Base-by-base conservation (phyloP, 1,284 basidiomycete genomes). In the Ustilago cynodontis region DNA sequence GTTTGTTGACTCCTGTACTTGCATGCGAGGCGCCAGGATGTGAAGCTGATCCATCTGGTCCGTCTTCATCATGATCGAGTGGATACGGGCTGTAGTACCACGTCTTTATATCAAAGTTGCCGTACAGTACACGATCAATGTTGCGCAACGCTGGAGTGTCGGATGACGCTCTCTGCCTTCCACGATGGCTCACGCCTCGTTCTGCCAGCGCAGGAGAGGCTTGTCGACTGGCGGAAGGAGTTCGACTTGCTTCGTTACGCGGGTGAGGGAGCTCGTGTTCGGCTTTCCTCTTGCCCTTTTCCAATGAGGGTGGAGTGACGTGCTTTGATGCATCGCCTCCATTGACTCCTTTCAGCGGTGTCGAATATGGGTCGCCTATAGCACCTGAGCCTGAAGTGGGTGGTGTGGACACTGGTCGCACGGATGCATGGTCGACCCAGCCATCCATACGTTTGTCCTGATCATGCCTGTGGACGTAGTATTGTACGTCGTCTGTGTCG, bases 1-100 rank as follows among this genome's bases (percentile, higher is more conserved):
- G 68, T 33, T 53, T 71, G 56, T 39, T 59, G 31, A 45, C 24
- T 2, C 45, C 31, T 24, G 49, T 22, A 20, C 55, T 43, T 18
- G 52, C 29, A 45, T 58, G 39, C 2, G 57, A 53, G 7, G 53
- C 43, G 41, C n/a, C 20, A 16, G 56, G 39, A 20, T 59, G 57
- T 2, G 56, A 16, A 14, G 49, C 49, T 3, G 47, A 49, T 16
- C 24, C 33, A 14, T 73, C 65, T n/a, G 18, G 9, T 2, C 26
- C 43, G 22, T 71, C 73, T 9, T 75, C 70, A 31, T 80, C 70
- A 7, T 82, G 74, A 8, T 84, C 78, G 20, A 86, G 71, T 11
- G 83, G 83, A 65, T 85, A 86, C 0, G 85, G 85, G 33, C 82
- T 84, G 43, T 80, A 65, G 68, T 85, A 86, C 85, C 85, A 86